Conservation (phyloP, 2,329 filamentous ascomycete genomes). For the Lasiodiplodia citricola region DNA sequence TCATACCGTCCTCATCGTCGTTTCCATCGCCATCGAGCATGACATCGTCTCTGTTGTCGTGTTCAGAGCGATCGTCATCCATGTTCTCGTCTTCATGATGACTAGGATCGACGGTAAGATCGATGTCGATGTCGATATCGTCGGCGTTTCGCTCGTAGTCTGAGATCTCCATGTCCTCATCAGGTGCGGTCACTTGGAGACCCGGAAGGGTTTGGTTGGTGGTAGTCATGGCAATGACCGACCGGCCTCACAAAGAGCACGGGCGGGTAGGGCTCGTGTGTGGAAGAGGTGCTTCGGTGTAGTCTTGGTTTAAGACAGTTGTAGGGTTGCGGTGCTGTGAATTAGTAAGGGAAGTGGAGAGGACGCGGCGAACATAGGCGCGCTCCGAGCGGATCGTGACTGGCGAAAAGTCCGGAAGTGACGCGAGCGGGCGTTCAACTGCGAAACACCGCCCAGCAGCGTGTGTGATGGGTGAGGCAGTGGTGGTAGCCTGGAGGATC, state of each 20-base stretch:
- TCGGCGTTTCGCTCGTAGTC: conserved; percentile 51
- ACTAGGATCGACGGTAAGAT: conserved; percentile 45
- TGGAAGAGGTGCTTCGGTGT: neutral
- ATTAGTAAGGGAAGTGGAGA: conserved; percentile 24
- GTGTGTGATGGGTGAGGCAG: neutral
- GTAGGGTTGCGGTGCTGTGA: conserved; percentile 15
- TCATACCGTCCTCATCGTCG: conserved; percentile 27
- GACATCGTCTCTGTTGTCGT: conserved; percentile 40
- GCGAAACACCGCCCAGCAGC: neutral
- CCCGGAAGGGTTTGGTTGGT: conserved; percentile 27
- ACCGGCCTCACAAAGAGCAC: neutral
- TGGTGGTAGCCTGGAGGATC: conserved; percentile 14
- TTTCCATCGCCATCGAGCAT: conserved; percentile 43
- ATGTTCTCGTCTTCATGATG: conserved; percentile 57
- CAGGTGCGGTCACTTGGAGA: conserved; percentile 44
- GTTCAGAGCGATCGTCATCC: conserved; percentile 53
- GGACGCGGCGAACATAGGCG: conserved; percentile 14
- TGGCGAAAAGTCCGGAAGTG: conserved; percentile 4
- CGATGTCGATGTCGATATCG: conserved; percentile 66
- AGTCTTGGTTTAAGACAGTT: conserved; percentile 4
- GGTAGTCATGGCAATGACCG: conserved; percentile 27
- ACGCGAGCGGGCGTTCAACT: neutral
- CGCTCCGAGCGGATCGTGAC: neutral
- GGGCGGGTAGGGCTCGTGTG: neutral
- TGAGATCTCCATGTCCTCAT: conserved; percentile 63